Evolutionary conservation across 805 yeast species (phyloP), one percentile per base, ranked within the genome.

Genomic region (Phaffomyces thermotolerans): DNA sequence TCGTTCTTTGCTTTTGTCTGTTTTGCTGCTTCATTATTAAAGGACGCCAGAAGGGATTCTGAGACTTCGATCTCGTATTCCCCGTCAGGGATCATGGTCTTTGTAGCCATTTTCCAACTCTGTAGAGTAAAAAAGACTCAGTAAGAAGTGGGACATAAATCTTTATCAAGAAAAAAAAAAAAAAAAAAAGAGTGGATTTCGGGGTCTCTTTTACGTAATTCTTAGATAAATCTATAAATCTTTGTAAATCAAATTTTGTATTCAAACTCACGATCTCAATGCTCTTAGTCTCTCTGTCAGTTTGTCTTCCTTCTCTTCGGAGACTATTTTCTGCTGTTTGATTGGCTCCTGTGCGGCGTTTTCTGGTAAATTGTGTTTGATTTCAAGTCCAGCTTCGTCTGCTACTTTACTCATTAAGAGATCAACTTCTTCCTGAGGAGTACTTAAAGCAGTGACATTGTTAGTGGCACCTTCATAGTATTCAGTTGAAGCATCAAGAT

Each of bases 371-470:
- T 87, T 83, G 55, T 90, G 97, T 55, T 82, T 81, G 69, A 90
- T 72, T 60, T 93, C 98, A 36, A 93, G 70, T 3, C 99, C 99
- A 1, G 96, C 97, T 60, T 91, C 98, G 60, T 91, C 98, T 0
- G 98, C 98, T 14, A 93, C 90, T 62, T 86, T 88, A 58, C 74
- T 88, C 85, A 91, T 76, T 58, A 91, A 69, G 47, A 83, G 76
- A 59, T 93, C 97, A 31, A 91, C 99, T 50, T 90, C 93, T 45
- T 91, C 98, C 61, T 88, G 96, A 7, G 97, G 98, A 5, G 95
- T 90, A 32, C 84, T 75, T 42, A 85, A 74, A 0, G 96, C 96
- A 56, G 86, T 88, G 42, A 93, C 87, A 45, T 81, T 85, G 47
- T 82, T 81, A 10, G 97, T 89, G 43, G 95, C 91, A 38, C 79